Percentiles rank a stretch among this genome's conserved stretches.
phyloP scores from a whole-genome alignment of 371 early-diverging fungal species.

The Saksenaea vasiformis region DNA sequence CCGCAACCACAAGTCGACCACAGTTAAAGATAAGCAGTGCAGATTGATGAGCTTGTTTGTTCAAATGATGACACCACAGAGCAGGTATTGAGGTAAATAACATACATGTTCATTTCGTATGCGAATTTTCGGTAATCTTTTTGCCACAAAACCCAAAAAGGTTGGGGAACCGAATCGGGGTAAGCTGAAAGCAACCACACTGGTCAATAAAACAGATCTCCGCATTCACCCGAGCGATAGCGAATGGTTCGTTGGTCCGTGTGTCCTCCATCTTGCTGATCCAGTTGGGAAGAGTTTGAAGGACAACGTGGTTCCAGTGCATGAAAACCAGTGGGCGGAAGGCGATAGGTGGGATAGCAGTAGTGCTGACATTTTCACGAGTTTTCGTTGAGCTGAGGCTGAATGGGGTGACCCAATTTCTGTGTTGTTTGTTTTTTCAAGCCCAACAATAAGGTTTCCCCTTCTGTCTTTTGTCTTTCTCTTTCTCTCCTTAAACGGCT shows the following conservation, averaged over 20 bases:
- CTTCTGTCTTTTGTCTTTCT: background rate
- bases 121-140: background rate
- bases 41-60: no score
- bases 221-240: background rate
- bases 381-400: background rate
- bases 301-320: background rate
- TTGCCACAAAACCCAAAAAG: background rate
- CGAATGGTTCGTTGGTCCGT: background rate
- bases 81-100: no score
- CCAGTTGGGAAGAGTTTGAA: background rate
- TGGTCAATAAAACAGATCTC: background rate
- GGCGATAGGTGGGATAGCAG: background rate
- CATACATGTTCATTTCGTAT: background rate
- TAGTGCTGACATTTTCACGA: background rate
- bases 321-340: background rate
- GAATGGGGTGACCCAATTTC: background rate
- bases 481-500: background rate
- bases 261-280: background rate
- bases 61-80: no score
- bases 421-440: background rate
- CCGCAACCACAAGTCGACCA: no score
- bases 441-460: conserved; percentile 4
- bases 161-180: background rate
- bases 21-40: no score
- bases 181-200: background rate